Evolutionary conservation across 2,329 filamentous ascomycete genomes (phyloP).

Genomic region (Ophiocordyceps camponoti-floridani): DNA sequence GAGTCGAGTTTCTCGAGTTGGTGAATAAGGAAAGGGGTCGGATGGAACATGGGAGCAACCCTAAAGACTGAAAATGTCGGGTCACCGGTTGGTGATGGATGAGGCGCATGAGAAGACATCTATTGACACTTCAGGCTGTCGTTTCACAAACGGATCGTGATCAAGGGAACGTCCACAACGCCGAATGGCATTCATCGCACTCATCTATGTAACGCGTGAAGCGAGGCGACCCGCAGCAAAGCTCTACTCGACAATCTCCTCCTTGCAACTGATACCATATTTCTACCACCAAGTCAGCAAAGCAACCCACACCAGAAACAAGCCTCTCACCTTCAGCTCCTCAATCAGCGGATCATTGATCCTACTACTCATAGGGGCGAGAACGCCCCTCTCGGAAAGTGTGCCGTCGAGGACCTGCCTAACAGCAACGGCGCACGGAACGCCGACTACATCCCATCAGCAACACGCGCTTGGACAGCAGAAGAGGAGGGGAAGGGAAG

Average conservation of each 20-base stretch:
- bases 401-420: conserved; percentile 62
- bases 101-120: too few species aligned
- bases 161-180: too few species aligned
- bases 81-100: too few species aligned
- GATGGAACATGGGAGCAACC: too few species aligned
- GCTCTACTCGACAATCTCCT: background rate
- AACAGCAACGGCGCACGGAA: conserved; percentile 47
- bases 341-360: conserved; percentile 59
- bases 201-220: background rate
- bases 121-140: too few species aligned
- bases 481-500: background rate
- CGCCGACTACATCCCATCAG: conserved; percentile 29
- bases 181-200: background rate
- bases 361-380: conserved; percentile 59
- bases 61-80: too few species aligned
- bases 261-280: background rate
- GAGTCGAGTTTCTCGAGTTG: background rate
- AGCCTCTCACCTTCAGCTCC: conserved; percentile 41
- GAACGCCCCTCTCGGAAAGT: conserved; percentile 51
- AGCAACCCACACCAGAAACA: too few species aligned
- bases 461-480: too few species aligned
- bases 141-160: too few species aligned
- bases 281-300: background rate
- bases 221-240: background rate
- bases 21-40: background rate